phyloP scores from a whole-genome alignment of 1,284 basidiomycete species.

The Ustilago loliicola region DNA sequence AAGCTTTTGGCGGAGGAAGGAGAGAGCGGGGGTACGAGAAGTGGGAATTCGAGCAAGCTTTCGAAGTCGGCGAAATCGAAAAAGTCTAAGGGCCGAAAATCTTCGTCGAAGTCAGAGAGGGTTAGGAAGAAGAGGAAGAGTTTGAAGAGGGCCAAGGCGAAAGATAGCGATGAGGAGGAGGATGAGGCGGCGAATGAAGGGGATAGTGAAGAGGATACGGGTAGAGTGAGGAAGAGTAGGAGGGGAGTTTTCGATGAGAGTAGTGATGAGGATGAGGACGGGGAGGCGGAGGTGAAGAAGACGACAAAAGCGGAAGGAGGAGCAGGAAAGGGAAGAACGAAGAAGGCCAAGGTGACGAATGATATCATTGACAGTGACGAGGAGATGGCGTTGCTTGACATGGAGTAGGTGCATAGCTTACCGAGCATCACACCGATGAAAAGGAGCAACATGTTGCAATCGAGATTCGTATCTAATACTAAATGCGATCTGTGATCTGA shows the following conservation, averaged over 20 bases:
- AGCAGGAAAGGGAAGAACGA: conserved; percentile 29
- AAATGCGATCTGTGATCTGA: too few species aligned
- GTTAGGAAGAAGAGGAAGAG: conserved; percentile 52
- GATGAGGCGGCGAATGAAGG: conserved; percentile 17
- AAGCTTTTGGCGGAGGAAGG: conserved; percentile 47
- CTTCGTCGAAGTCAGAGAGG: conserved; percentile 17
- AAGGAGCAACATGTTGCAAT: conserved; percentile 3
- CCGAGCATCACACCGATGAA: neutral
- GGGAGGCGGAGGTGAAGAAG: conserved; percentile 16
- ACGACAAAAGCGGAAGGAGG: conserved; percentile 2
- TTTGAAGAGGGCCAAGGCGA: conserved; percentile 44
- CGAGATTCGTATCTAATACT: neutral
- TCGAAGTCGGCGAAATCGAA: conserved; percentile 29
- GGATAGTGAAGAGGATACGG: conserved; percentile 25
- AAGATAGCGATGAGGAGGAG: conserved; percentile 30
- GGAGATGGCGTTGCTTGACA: conserved; percentile 57
- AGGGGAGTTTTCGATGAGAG: conserved; percentile 44
- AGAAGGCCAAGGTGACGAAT: conserved; percentile 48
- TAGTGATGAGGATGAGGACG: conserved; percentile 47
- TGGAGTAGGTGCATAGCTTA: conserved; percentile 23
- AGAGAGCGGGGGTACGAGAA: conserved; percentile 17
- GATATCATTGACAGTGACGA: conserved; percentile 66
- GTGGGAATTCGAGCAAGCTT: conserved; percentile 25
- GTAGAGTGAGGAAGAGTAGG: conserved; percentile 25
- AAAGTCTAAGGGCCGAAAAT: conserved; percentile 25